Percentiles rank a stretch among this genome's conserved stretches.
phyloP scores from a whole-genome alignment of 768 basidiomycete genomes.

The Amanita muscaria region DNA sequence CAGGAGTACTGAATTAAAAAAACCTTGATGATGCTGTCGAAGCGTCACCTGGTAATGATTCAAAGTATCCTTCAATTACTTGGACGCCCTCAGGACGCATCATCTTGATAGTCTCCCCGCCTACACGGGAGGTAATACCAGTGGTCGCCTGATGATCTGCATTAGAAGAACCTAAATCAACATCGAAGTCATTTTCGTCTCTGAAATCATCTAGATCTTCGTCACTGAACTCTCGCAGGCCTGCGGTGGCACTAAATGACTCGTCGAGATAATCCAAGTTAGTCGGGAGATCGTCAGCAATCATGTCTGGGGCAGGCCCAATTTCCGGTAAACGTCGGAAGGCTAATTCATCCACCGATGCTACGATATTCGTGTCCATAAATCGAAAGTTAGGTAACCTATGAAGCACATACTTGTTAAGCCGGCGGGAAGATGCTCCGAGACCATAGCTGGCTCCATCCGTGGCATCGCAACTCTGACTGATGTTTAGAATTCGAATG shows the following conservation, averaged over 20 bases:
- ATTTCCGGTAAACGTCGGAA: constrained; percentile 71
- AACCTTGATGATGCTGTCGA: constrained; percentile 40
- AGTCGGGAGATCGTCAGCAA: constrained; percentile 83
- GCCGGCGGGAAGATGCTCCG: constrained; percentile 14
- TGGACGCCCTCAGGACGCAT: constrained; percentile 56
- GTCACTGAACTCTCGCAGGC: constrained; percentile 61
- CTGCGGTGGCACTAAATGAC: constrained; percentile 72
- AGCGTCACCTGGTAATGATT: constrained; percentile 50
- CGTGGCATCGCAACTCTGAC: constrained; percentile 20
- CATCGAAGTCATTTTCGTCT: constrained; percentile 24
- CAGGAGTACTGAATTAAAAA: constrained; percentile 14
- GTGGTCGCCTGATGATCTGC: constrained; percentile 23
- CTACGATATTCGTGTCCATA: constrained; percentile 23
- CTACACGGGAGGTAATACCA: constrained; percentile 49
- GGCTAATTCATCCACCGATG: constrained; percentile 75
- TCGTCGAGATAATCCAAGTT: constrained; percentile 84
- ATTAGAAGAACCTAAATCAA: constrained; percentile 15
- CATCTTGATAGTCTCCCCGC: constrained; percentile 83
- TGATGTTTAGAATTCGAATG: background rate
- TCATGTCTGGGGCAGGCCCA: constrained; percentile 77
- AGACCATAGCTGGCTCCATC: constrained; percentile 25
- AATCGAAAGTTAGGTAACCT: background rate
- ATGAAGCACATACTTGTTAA: constrained; percentile 29
- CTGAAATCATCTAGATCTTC: constrained; percentile 69
- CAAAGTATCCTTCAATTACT: constrained; percentile 67